Base-by-base conservation (phyloP, 768 basidiomycete species). In the Galerina marginata region DNA sequence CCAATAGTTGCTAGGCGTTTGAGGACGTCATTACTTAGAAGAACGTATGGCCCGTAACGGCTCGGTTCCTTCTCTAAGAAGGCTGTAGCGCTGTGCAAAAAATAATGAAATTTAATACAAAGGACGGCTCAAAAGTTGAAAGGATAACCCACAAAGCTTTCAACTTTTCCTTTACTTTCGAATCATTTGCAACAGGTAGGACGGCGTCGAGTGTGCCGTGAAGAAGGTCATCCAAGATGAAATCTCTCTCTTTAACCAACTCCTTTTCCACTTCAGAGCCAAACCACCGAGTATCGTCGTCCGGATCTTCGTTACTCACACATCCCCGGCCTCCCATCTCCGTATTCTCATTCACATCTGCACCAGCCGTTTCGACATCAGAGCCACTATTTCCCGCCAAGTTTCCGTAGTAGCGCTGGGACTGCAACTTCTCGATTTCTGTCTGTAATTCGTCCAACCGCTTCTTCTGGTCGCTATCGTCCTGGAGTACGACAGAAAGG, bases 351-450 rank as follows among this genome's bases (percentile, higher is more conserved):
- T 9, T 20, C 50, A 2, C 10, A 12, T 38, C 15, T 15, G 47
- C 46, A 20, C n/a, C n/a, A n/a, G 16, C 29, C 37, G 29, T 16
- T 15, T 39, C 44, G 12, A 4, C 25, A 7, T 12, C 2, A 2
- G 23, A 14, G 36, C 6, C 33, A 6, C 9, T 23, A 9, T 37
- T 39, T 12, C 23, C 42, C 23, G n/a, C 26, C 39, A 3, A 9
- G 4, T 7, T 20, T 12, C 20, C 15, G 9, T 36, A 33, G n/a
- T 52, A 52, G 2, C 58, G 48, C 3, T 20, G 3, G 1, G 3
- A 26, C 42, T 54, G 58, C 20, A 59, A 29, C n/a, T 54, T 10
- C 52, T 59, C 50, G 6, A 59, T 53, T 12, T 25, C 2, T n/a
- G 14, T 43, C 43, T 53, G 51, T 20, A 59, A 7, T 6, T 45